These are phyloP conservation scores for Boletus coffeatus DNA, from an alignment of 1,284 basidiomycete genomes.

Conservation along the genomic window DNA sequence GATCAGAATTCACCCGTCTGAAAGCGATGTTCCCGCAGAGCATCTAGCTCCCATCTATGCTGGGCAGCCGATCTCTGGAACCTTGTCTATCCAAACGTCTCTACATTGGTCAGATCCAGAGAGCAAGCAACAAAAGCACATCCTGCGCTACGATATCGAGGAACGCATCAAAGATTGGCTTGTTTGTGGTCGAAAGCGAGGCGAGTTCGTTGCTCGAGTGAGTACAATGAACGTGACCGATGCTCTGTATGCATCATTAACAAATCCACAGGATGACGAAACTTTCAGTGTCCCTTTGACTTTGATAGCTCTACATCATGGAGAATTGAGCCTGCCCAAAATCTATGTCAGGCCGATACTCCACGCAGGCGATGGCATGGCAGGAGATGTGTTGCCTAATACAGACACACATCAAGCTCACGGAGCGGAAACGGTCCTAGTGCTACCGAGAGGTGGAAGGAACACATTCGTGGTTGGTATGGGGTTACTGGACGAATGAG, in stretches of 20 bases:
- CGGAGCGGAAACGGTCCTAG: constrained; percentile 67
- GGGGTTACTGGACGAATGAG: constrained; percentile 36
- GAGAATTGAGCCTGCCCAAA: constrained; percentile 65
- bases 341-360: constrained; percentile 59
- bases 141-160: constrained; percentile 71
- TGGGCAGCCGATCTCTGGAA: constrained; percentile 69
- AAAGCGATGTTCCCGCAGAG: constrained; percentile 18
- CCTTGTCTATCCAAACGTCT: constrained; percentile 59
- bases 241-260: constrained; percentile 1
- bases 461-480: constrained; percentile 75
- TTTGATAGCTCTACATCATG: constrained; percentile 74
- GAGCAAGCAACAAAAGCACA: constrained; percentile 39
- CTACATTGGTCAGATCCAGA: constrained; percentile 66
- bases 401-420: constrained; percentile 72
- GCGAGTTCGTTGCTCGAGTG: constrained; percentile 68
- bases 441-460: constrained; percentile 72
- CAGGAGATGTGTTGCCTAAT: constrained; percentile 42
- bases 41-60: constrained; percentile 54
- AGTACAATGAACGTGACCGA: constrained; percentile 13
- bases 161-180: constrained; percentile 77
- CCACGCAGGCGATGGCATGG: constrained; percentile 30
- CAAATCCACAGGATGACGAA: constrained; percentile 45
- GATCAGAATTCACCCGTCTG: constrained; percentile 43
- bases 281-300: constrained; percentile 57
- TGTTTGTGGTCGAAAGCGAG: constrained; percentile 73